Conservation (phyloP, 192 early-diverging fungal species). For the Gaertneriomyces sp. region DNA sequence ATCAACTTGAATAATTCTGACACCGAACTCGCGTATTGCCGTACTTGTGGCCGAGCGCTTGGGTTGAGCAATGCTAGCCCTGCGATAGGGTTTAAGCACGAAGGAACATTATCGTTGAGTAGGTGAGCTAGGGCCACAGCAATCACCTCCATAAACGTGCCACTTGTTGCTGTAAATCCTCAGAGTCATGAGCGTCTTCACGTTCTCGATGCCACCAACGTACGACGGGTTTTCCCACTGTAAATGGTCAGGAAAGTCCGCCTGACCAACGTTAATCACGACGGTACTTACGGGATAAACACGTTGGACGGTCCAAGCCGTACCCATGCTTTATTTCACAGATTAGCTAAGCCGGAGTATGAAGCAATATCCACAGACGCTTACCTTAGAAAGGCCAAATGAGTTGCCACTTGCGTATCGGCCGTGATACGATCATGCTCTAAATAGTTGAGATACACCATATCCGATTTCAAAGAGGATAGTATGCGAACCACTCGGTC, state of each 20-base stretch:
- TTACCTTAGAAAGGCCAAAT: slow-evolving; percentile 84
- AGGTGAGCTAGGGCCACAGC: neutral
- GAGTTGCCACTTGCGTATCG: slow-evolving; percentile 96
- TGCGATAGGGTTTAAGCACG: slow-evolving; percentile 26
- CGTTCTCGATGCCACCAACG: slow-evolving; percentile 94
- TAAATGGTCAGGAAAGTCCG: neutral
- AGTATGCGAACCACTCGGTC: slow-evolving; percentile 61
- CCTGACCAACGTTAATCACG: neutral
- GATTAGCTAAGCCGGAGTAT: neutral
- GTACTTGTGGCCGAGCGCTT: slow-evolving; percentile 74
- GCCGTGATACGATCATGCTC: slow-evolving; percentile 96
- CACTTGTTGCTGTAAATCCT: slow-evolving; percentile 94
- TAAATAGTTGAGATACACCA: slow-evolving; percentile 73
- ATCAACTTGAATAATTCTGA: slow-evolving; percentile 91
- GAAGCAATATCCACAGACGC: neutral
- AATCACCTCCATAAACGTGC: slow-evolving; percentile 89
- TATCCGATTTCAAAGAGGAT: slow-evolving; percentile 71
- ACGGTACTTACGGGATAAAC: slow-evolving; percentile 67
- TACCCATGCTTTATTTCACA: slow-evolving; percentile 68
- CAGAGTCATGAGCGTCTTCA: slow-evolving; percentile 90
- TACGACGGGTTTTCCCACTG: slow-evolving; percentile 85
- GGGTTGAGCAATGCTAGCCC: slow-evolving; percentile 93
- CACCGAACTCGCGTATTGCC: slow-evolving; percentile 84
- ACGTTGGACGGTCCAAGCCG: slow-evolving; percentile 80
- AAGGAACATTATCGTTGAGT: neutral